phyloP scores from a whole-genome alignment of 1,284 basidiomycete genomes.

The Dichomitus squalens region DNA sequence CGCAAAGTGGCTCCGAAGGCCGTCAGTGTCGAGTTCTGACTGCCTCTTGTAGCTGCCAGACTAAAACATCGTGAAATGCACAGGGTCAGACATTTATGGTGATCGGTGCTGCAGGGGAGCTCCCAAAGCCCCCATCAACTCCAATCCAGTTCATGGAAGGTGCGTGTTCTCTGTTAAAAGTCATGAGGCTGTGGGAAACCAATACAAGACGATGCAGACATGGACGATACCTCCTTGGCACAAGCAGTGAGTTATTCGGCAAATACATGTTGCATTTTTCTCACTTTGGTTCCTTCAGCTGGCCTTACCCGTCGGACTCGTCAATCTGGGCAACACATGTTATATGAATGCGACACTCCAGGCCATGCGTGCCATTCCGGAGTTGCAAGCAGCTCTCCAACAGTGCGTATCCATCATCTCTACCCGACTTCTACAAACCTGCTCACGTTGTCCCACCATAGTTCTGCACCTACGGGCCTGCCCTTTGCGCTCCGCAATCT shows the following conservation, averaged over 20 bases:
- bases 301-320: constrained; percentile 69
- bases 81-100: constrained; percentile 84
- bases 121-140: constrained; percentile 85
- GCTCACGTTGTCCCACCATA: constrained; percentile 1
- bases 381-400: constrained; percentile 74
- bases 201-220: constrained; percentile 53
- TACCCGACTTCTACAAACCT: not conserved
- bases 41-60: not conserved
- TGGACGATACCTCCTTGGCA: constrained; percentile 83
- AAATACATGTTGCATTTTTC: not conserved
- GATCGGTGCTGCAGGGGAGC: constrained; percentile 89
- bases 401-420: constrained; percentile 43
- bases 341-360: constrained; percentile 98
- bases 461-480: constrained; percentile 35
- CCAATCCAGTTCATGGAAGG: constrained; percentile 84
- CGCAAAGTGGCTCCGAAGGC: constrained; percentile 81
- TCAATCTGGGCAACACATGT: constrained; percentile 86
- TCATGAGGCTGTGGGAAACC: too few species aligned
- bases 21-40: constrained; percentile 42
- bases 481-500: constrained; percentile 72
- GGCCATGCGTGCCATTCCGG: constrained; percentile 88
- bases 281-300: constrained; percentile 38
- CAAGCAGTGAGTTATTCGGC: constrained; percentile 57
- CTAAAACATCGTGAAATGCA: not conserved
- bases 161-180: constrained; percentile 25